Base-by-base conservation (phyloP, 2,329 filamentous ascomycete genomes). In the Aspergillus sclerotialis region DNA sequence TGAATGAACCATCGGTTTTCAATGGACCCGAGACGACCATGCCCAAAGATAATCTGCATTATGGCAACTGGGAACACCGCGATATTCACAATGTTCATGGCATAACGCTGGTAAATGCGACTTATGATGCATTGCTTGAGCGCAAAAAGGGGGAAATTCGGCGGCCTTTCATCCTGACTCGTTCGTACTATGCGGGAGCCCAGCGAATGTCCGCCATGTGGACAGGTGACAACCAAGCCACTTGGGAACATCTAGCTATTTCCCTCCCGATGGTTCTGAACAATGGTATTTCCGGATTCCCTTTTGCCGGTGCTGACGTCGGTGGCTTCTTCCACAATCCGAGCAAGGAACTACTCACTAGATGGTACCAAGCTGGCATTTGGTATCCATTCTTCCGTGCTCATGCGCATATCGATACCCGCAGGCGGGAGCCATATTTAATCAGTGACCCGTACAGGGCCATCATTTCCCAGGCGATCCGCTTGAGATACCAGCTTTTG, bases 1-100 rank as follows among this genome's bases (percentile, higher is more conserved):
- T 98, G 92, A 96, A 95, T 57, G 92, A 98, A 67, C 92, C 92
- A 0, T 96, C 92, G 0, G 92, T 98, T 2, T 98, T 98, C 70
- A 96, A 96, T 58, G 92, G 92, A 0, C 92, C 92, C 0, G 92
- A 98, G 63, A 94, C 88, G 3, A 96, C 90, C 4, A 96, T 96
- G 89, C 92, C 92, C 42, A 95, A 95, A 65, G 92, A 98, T 68
- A 98, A 98, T 58, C 64, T 98, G 18, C 92, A 98, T 58, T 68
- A 84, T 53, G 89, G 78, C 33, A 78, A 83, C 54, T 98, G 92
- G 92, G 92, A 98, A 62, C 92, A 98, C 59, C 84, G 92, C 43
- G 92, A 98, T 56, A 68, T 98, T 4, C 92, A 98, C 70, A 96
- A 98, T 63, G 60, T 96, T 49, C 92, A 96, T 60, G 92, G 92